phyloP scores from a whole-genome alignment of 2,329 filamentous ascomycete genomes.

The Cladosporium sp. region DNA sequence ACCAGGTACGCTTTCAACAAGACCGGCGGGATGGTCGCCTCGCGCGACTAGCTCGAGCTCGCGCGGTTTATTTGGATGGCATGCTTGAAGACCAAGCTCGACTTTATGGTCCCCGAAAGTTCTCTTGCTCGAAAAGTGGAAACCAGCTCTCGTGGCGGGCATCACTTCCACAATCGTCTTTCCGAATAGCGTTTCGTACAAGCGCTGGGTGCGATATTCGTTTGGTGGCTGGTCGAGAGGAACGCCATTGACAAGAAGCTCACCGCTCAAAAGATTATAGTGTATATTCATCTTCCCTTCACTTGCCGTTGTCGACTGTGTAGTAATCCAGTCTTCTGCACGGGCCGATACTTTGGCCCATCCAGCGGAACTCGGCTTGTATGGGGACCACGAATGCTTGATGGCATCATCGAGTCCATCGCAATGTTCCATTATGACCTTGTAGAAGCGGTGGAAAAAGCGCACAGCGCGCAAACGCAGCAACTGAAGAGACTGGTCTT shows the following conservation, averaged over 20 bases:
- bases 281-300: conserved; percentile 42
- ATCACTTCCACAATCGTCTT: conserved; percentile 46
- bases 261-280: too few relatives aligned
- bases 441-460: conserved; percentile 18
- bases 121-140: conserved; percentile 47
- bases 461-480: conserved; percentile 14
- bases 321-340: conserved; percentile 23
- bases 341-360: conserved; percentile 11
- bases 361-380: conserved; percentile 17
- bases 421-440: conserved; percentile 8
- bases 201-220: conserved; percentile 41
- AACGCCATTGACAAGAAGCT: conserved; percentile 46
- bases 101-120: conserved; percentile 40
- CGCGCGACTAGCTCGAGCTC: conserved; percentile 39
- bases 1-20: conserved; percentile 35
- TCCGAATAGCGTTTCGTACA: conserved; percentile 51
- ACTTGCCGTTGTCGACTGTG: conserved; percentile 22
- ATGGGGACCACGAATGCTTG: conserved; percentile 39
- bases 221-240: conserved; percentile 51
- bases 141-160: conserved; percentile 49
- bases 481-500: background rate
- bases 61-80: conserved; percentile 21
- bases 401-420: conserved; percentile 19
- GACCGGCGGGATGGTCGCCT: conserved; percentile 25
- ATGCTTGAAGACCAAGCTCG: conserved; percentile 55